Conservation (phyloP, 2,329 filamentous ascomycete genomes). For the Sphaerulina vaccinii region DNA sequence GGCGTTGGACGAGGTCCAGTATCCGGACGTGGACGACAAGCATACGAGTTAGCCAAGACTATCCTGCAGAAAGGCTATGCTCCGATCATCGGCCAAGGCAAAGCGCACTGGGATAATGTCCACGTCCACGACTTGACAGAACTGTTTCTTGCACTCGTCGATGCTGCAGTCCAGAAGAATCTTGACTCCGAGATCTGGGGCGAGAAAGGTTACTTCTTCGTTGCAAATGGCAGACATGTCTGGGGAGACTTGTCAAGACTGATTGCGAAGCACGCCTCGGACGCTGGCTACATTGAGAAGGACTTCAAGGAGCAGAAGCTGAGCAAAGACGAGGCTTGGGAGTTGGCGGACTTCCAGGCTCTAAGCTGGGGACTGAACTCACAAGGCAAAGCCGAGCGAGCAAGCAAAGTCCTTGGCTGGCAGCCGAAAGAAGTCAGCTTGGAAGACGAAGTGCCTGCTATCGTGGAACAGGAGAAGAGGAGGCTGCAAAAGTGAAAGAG, state of each 20-base stretch:
- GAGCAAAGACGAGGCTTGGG: slow-evolving; percentile 49
- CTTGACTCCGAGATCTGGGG: slow-evolving; percentile 54
- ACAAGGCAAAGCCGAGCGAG: slow-evolving; percentile 55
- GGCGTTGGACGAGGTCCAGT: slow-evolving; percentile 53
- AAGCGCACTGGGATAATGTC: slow-evolving; percentile 56
- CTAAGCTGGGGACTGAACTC: slow-evolving; percentile 63
- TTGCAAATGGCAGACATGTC: slow-evolving; percentile 60
- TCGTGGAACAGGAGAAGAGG: slow-evolving; percentile 34
- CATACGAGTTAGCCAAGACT: slow-evolving; percentile 54
- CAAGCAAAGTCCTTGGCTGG: slow-evolving; percentile 62
- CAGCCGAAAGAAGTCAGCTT: slow-evolving; percentile 45
- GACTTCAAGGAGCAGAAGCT: slow-evolving; percentile 57
- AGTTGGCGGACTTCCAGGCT: slow-evolving; percentile 50
- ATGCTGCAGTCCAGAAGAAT: slow-evolving; percentile 32
- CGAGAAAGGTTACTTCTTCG: slow-evolving; percentile 64
- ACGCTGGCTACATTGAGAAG: slow-evolving; percentile 47
- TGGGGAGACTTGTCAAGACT: slow-evolving; percentile 49
- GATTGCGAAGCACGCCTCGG: slow-evolving; percentile 26
- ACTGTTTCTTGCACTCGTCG: slow-evolving; percentile 54
- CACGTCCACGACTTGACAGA: slow-evolving; percentile 60
- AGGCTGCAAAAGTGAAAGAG: slow-evolving; percentile 16
- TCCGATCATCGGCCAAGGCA: slow-evolving; percentile 58
- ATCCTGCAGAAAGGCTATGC: slow-evolving; percentile 55
- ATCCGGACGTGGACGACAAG: slow-evolving; percentile 57
- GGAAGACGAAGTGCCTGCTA: slow-evolving; percentile 33